Percentiles rank a stretch among this genome's conserved stretches.
These are phyloP conservation scores for Eremothecium gossypii DNA, from an alignment of 1,139 yeast genomes.

Conservation along the genomic window DNA sequence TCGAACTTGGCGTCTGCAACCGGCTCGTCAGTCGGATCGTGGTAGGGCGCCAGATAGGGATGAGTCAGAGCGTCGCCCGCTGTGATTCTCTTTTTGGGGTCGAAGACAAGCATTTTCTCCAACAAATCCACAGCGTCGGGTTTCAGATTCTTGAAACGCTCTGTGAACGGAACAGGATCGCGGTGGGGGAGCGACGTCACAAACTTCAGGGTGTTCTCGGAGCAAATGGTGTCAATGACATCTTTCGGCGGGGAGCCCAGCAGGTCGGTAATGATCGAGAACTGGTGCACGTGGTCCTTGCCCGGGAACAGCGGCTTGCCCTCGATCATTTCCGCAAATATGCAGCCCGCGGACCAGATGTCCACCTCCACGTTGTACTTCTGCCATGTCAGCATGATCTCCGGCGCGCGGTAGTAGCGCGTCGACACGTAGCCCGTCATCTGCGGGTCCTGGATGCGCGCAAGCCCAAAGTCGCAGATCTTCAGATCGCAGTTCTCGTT, in stretches of 20 bases:
- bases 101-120: slow-evolving; percentile 86
- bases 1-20: slow-evolving; percentile 87
- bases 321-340: slow-evolving; percentile 96
- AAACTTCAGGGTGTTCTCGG: slow-evolving; percentile 88
- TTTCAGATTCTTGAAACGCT: slow-evolving; percentile 78
- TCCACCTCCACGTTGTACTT: slow-evolving; percentile 98
- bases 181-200: slow-evolving; percentile 90
- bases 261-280: slow-evolving; percentile 89
- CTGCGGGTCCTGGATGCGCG: slow-evolving; percentile 95
- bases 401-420: slow-evolving; percentile 96
- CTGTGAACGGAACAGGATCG: slow-evolving; percentile 80
- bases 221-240: slow-evolving; percentile 90
- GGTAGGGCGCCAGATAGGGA: slow-evolving; percentile 93
- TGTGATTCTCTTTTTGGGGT: slow-evolving; percentile 86
- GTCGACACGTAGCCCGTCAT: slow-evolving; percentile 99
- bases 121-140: slow-evolving; percentile 86
- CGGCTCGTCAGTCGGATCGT: slow-evolving; percentile 97
- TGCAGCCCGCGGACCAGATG: slow-evolving; percentile 99
- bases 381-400: slow-evolving; percentile 98
- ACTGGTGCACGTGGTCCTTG: slow-evolving; percentile 96
- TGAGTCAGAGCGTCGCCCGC: slow-evolving; percentile 87
- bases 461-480: slow-evolving; percentile 94
- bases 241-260: slow-evolving; percentile 95
- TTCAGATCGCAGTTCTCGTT: slow-evolving; percentile 94
- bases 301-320: slow-evolving; percentile 99